A percentile compares a stretch with the other conserved stretches of the same genome.
These are phyloP conservation scores for Leishmania major DNA, from an alignment of 208 protist genomes.

Conservation along the genomic window DNA sequence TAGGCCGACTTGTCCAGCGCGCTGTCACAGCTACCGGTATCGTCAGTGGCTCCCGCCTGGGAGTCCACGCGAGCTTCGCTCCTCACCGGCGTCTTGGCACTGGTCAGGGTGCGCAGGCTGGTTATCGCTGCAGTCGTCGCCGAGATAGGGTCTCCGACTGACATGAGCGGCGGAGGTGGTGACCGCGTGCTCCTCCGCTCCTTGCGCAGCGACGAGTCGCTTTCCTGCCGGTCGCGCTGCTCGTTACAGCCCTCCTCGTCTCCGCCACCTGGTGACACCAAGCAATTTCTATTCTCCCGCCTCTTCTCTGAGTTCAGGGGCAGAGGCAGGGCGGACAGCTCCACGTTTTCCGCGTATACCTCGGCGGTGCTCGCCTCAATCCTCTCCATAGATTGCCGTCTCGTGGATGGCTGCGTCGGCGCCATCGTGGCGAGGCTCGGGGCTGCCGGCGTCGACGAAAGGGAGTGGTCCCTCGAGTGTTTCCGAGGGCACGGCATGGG, in stretches of 20 bases:
- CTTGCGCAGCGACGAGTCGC: background rate
- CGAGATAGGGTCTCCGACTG: background rate
- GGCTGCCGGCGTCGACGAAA: slow-evolving; percentile 8
- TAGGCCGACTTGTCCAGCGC: slow-evolving; percentile 7
- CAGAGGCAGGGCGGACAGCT: background rate
- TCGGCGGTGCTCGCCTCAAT: background rate
- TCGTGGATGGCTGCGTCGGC: background rate
- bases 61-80: slow-evolving; percentile 1
- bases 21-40: slow-evolving; percentile 21
- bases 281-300: background rate
- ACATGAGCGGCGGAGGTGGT: background rate
- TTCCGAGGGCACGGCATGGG: background rate
- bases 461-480: background rate
- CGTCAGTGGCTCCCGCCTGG: slow-evolving; percentile 13
- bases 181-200: background rate
- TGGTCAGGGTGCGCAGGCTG: background rate
- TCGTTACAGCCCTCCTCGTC: background rate
- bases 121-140: background rate
- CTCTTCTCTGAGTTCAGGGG: background rate
- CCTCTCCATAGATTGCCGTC: background rate
- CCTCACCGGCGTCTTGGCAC: background rate
- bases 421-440: slow-evolving; percentile 21
- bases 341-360: background rate
- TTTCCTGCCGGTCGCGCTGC: background rate
- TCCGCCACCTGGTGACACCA: background rate